These are phyloP conservation scores for Apium graveolens DNA, from an alignment of 129 eudicot species.

Conservation along the genomic window DNA sequence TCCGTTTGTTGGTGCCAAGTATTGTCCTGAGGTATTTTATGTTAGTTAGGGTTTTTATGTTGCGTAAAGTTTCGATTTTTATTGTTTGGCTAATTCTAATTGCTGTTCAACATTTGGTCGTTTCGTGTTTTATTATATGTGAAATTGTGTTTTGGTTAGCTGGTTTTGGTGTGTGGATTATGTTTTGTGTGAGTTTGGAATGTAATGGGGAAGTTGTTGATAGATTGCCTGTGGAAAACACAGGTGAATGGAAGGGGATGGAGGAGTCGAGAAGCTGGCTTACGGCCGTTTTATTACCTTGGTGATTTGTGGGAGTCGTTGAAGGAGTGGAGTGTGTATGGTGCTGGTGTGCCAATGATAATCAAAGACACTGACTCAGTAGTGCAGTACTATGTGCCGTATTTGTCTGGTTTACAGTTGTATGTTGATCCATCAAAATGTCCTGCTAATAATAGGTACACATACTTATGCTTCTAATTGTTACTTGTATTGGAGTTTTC, in stretches of 20 bases:
- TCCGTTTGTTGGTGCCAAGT: conserved; percentile 37
- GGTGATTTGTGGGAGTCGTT: conserved; percentile 60
- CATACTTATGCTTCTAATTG: not conserved
- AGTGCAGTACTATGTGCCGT: conserved; percentile 60
- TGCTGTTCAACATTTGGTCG: not conserved
- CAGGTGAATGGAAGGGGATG: conserved; percentile 30
- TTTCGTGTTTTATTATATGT: not conserved
- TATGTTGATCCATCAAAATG: conserved; percentile 44
- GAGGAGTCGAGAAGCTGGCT: conserved; percentile 23
- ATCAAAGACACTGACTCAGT: conserved; percentile 38
- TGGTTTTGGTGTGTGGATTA: not conserved
- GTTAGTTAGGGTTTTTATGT: conserved; percentile 2
- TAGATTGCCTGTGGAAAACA: conserved; percentile 1
- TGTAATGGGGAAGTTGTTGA: not conserved
- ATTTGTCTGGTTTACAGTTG: conserved; percentile 65
- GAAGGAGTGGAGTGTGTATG: conserved; percentile 58
- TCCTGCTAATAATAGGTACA: conserved; percentile 31
- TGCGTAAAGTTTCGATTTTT: not conserved
- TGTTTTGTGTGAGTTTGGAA: not conserved
- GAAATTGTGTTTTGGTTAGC: not conserved
- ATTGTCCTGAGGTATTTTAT: conserved; percentile 31
- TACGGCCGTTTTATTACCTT: conserved; percentile 34
- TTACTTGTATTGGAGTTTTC: not conserved
- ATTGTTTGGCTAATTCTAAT: not conserved
- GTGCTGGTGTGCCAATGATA: conserved; percentile 66